Percentiles rank a stretch among this genome's conserved stretches.
phyloP scores from a whole-genome alignment of 805 yeast species.

The Saturnispora sekii region DNA sequence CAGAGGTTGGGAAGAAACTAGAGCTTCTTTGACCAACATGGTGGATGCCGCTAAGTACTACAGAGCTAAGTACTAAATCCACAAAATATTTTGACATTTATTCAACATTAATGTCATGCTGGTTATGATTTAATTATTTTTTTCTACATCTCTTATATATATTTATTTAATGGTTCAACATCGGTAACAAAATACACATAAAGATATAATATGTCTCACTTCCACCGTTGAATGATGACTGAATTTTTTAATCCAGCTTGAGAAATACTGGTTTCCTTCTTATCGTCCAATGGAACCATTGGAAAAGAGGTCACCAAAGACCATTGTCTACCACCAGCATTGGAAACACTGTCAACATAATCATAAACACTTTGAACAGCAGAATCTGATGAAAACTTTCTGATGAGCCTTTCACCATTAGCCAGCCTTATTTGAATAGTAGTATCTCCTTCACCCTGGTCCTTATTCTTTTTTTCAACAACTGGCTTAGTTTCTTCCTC shows the following conservation, averaged over 20 bases:
- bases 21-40: slow-evolving; percentile 93
- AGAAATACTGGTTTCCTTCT: slow-evolving; percentile 45
- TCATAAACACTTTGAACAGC: slow-evolving; percentile 59
- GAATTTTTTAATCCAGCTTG: slow-evolving; percentile 74
- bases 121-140: slow-evolving; percentile 14
- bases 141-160: slow-evolving; percentile 14
- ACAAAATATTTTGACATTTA: slow-evolving; percentile 20
- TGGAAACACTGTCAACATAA: slow-evolving; percentile 33
- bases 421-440: slow-evolving; percentile 77
- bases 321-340: slow-evolving; percentile 39
- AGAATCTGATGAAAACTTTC: slow-evolving; percentile 54
- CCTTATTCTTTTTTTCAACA: slow-evolving; percentile 9
- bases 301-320: slow-evolving; percentile 77
- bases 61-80: slow-evolving; percentile 41
- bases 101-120: slow-evolving; percentile 30
- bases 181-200: slow-evolving; percentile 25
- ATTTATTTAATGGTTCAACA: slow-evolving; percentile 35
- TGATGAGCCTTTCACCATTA: slow-evolving; percentile 61
- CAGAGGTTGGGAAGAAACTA: slow-evolving; percentile 99
- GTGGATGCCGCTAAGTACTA: slow-evolving; percentile 97
- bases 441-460: slow-evolving; percentile 40
- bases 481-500: slow-evolving; percentile 15
- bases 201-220: slow-evolving; percentile 14
- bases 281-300: slow-evolving; percentile 56
- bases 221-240: slow-evolving; percentile 88